Percentiles rank a stretch among this genome's conserved stretches.
These are phyloP conservation scores for Russula earlei DNA, from an alignment of 768 basidiomycete species.

Conservation along the genomic window DNA sequence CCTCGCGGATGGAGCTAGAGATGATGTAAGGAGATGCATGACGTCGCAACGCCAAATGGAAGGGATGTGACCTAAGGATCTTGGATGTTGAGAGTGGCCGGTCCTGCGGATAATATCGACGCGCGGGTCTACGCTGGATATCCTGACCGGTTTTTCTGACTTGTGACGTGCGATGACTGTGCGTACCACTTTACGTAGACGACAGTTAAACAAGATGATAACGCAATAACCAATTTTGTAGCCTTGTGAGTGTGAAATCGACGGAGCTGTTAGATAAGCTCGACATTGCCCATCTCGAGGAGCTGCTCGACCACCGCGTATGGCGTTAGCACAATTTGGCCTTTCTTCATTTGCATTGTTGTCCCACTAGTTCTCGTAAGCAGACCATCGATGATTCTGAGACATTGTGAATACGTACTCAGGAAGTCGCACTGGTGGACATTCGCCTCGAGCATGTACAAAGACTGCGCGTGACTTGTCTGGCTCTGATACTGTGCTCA, in stretches of 20 bases:
- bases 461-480: constrained; percentile 73
- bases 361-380: constrained; percentile 45
- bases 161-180: too few species aligned
- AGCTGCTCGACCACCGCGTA: constrained; percentile 71
- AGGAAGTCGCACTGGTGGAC: constrained; percentile 56
- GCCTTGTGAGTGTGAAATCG: constrained; percentile 15
- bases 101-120: neutral
- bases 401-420: constrained; percentile 39
- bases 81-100: constrained; percentile 24
- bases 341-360: constrained; percentile 63
- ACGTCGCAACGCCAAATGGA: neutral
- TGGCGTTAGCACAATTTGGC: constrained; percentile 71
- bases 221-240: too few species aligned
- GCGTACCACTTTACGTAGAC: neutral
- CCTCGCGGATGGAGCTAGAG: constrained; percentile 28
- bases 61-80: constrained; percentile 33
- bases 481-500: constrained; percentile 57
- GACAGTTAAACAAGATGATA: neutral
- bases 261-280: constrained; percentile 47
- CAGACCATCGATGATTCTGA: neutral
- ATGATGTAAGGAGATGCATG: constrained; percentile 29
- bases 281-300: constrained; percentile 60
- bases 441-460: constrained; percentile 64
- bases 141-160: too few species aligned
- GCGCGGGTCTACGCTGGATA: too few species aligned